phyloP scores from a whole-genome alignment of 805 yeast genomes.

The Saccharomycopsis sp. region DNA sequence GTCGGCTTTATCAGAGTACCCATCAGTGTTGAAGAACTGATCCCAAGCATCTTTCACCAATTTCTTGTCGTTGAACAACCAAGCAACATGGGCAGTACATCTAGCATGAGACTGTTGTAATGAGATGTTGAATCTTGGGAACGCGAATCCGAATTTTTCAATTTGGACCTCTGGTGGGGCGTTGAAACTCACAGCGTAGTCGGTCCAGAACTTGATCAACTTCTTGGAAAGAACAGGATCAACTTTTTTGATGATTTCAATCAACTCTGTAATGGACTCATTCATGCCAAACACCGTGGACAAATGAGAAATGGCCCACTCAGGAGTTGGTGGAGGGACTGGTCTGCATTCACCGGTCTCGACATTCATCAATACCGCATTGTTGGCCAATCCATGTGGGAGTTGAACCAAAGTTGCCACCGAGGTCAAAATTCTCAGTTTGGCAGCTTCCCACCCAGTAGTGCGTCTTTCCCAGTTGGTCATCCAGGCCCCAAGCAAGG shows the following conservation, averaged over 20 bases:
- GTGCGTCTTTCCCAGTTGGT: no score
- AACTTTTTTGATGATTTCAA: constrained; percentile 6
- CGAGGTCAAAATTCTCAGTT: constrained; percentile 6
- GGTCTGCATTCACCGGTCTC: constrained; percentile 14
- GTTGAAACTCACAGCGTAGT: constrained; percentile 14
- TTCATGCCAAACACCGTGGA: constrained; percentile 16
- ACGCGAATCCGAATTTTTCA: constrained; percentile 9
- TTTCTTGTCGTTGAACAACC: constrained; percentile 4
- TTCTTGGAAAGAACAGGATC: background rate
- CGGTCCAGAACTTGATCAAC: constrained; percentile 17
- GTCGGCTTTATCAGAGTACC: constrained; percentile 2
- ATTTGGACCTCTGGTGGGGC: constrained; percentile 3
- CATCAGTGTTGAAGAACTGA: constrained; percentile 17
- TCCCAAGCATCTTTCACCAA: constrained; percentile 12
- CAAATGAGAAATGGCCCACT: constrained; percentile 19
- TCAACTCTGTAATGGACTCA: constrained; percentile 14
- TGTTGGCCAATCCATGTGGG: constrained; percentile 15
- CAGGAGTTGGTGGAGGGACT: constrained; percentile 18
- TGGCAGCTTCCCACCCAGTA: no score
- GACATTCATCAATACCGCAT: constrained; percentile 12
- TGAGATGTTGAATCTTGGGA: constrained; percentile 9
- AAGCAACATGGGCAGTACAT: constrained; percentile 15
- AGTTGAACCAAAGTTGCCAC: constrained; percentile 1
- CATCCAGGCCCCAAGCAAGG: no score
- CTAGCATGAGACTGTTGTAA: constrained; percentile 18